These are phyloP conservation scores for Wickerhamomyces sp. DNA, from an alignment of 1,139 yeast species.

Conservation along the genomic window DNA sequence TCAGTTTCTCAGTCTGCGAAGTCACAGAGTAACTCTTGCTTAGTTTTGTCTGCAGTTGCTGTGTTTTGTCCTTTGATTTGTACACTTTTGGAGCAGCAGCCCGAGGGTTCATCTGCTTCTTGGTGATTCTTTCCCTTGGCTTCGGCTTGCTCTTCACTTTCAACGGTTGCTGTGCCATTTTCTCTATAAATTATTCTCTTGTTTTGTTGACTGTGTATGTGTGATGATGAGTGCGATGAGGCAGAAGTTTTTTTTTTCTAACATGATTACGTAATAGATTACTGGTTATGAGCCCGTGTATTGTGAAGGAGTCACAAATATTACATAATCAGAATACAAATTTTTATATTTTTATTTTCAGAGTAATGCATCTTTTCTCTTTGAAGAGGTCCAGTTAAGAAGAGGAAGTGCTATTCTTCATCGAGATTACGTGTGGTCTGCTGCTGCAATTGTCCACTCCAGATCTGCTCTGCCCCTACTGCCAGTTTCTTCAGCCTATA, in stretches of 20 bases:
- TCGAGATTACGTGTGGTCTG: neutral
- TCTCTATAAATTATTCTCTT: neutral
- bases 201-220: neutral
- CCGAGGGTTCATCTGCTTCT: conserved; percentile 51
- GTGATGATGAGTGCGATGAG: no score
- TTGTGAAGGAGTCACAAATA: no score
- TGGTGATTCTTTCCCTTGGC: conserved; percentile 33
- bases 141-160: conserved; percentile 33
- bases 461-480: neutral
- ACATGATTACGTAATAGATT: neutral
- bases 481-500: neutral
- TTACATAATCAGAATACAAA: no score
- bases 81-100: conserved; percentile 72
- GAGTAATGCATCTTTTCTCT: no score
- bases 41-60: conserved; percentile 50
- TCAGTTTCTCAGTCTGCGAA: conserved; percentile 73
- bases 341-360: no score
- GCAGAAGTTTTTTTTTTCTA: neutral
- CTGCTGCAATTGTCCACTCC: neutral
- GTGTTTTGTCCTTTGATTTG: conserved; percentile 61
- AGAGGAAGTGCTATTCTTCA: neutral
- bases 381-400: neutral
- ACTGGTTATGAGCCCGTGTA: neutral
- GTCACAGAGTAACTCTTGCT: conserved; percentile 63
- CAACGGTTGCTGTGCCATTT: conserved; percentile 36